These are phyloP conservation scores for Sedum album DNA, from an alignment of 164 flowering plant species.

Conservation along the genomic window DNA sequence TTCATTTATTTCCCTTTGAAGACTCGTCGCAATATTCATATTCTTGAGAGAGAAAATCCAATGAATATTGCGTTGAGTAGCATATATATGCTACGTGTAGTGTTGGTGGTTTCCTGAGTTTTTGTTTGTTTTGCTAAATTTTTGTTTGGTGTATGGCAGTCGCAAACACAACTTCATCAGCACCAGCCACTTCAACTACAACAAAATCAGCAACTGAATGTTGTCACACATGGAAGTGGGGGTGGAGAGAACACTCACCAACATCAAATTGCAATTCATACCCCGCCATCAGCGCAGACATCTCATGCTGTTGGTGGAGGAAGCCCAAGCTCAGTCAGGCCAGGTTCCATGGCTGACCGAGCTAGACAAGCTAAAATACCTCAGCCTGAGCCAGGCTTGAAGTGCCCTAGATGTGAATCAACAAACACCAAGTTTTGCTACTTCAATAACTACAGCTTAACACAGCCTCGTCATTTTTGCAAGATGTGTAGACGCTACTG, in stretches of 20 bases:
- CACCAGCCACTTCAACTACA: background rate
- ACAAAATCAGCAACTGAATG: slow-evolving; percentile 16
- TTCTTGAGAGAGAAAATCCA: background rate
- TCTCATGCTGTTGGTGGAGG: slow-evolving; percentile 7
- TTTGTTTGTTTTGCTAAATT: background rate
- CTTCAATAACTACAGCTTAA: slow-evolving; percentile 49
- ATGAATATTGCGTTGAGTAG: no score
- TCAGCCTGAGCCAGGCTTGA: slow-evolving; percentile 41
- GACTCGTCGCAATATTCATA: background rate
- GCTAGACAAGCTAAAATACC: slow-evolving; percentile 53
- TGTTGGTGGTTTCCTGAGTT: background rate
- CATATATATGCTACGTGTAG: background rate
- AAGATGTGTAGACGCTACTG: slow-evolving; percentile 61
- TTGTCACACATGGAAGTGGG: slow-evolving; percentile 14
- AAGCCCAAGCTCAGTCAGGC: slow-evolving; percentile 31
- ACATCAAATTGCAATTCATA: slow-evolving; percentile 14
- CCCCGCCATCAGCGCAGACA: slow-evolving; percentile 19
- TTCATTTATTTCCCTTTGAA: background rate
- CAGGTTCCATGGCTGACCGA: slow-evolving; percentile 43
- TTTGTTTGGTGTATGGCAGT: background rate
- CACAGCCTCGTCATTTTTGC: slow-evolving; percentile 75
- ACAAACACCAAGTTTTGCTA: slow-evolving; percentile 54
- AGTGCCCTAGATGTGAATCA: slow-evolving; percentile 65
- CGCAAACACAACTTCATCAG: background rate
- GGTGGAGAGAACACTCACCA: slow-evolving; percentile 20